A percentile compares a stretch with the other conserved stretches of the same genome.
phyloP scores from a whole-genome alignment of 176 grass and related monocot species.

The Lolium multiflorum region DNA sequence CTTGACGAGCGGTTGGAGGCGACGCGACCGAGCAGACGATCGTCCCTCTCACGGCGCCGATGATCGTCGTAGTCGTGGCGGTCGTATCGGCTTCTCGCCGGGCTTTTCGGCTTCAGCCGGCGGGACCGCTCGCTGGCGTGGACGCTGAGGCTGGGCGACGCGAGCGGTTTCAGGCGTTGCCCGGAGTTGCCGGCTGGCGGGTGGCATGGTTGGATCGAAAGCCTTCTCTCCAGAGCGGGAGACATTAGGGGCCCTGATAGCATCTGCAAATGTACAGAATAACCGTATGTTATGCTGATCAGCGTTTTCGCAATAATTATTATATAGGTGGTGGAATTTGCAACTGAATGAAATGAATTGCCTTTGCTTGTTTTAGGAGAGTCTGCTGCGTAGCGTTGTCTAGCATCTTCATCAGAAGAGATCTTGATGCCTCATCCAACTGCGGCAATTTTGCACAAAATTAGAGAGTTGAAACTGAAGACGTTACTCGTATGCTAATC shows the following conservation, averaged over 20 bases:
- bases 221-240: slow-evolving; percentile 37
- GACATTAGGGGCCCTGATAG: slow-evolving; percentile 28
- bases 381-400: slow-evolving; percentile 57
- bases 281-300: neutral
- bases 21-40: neutral
- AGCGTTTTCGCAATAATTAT: neutral
- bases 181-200: neutral
- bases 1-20: slow-evolving; percentile 33
- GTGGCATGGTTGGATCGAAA: slow-evolving; percentile 22
- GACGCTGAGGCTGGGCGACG: neutral
- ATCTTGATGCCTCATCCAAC: slow-evolving; percentile 61
- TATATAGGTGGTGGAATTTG: neutral
- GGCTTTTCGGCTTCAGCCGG: slow-evolving; percentile 22
- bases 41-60: neutral
- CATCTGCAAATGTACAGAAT: slow-evolving; percentile 35
- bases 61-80: neutral
- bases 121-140: neutral
- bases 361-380: slow-evolving; percentile 60
- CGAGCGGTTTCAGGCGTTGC: neutral
- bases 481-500: neutral
- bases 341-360: neutral
- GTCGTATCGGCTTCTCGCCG: slow-evolving; percentile 7
- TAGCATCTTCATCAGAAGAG: slow-evolving; percentile 63
- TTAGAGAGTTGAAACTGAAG: slow-evolving; percentile 1
- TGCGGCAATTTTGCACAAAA: slow-evolving; percentile 30